A percentile compares a stretch with the other conserved stretches of the same genome.
Conservation (phyloP, 2,329 filamentous ascomycete species). For the Tolypocladium pustulatum region DNA sequence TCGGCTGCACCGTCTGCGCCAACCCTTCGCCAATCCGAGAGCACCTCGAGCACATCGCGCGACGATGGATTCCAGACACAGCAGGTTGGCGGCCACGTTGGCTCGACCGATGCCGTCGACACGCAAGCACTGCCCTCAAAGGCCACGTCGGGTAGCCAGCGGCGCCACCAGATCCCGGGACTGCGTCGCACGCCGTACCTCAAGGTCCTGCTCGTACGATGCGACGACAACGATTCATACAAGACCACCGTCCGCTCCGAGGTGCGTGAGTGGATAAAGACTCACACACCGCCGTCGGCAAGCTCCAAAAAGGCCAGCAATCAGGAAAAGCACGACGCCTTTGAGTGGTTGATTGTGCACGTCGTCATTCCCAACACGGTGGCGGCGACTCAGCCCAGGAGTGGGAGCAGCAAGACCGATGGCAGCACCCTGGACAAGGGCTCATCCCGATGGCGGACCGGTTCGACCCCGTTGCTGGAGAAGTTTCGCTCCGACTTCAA, state of each 20-base stretch:
- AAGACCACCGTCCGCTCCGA: slow-evolving; percentile 68
- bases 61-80: slow-evolving; percentile 56
- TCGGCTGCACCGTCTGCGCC: slow-evolving; percentile 20
- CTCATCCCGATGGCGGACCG: slow-evolving; percentile 65
- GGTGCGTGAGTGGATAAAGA: slow-evolving; percentile 85
- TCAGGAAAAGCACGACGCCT: slow-evolving; percentile 91
- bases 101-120: slow-evolving; percentile 28
- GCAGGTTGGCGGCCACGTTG: slow-evolving; percentile 29
- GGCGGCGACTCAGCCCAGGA: slow-evolving; percentile 67
- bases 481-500: slow-evolving; percentile 90
- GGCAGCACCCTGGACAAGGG: slow-evolving; percentile 55
- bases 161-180: slow-evolving; percentile 91
- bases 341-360: slow-evolving; percentile 90
- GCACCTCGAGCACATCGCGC: slow-evolving; percentile 19
- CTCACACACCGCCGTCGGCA: slow-evolving; percentile 50
- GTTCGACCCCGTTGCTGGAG: slow-evolving; percentile 75
- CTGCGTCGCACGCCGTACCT: slow-evolving; percentile 87
- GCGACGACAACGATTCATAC: slow-evolving; percentile 93
- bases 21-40: slow-evolving; percentile 18
- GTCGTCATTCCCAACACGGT: slow-evolving; percentile 81
- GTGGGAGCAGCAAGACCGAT: slow-evolving; percentile 40
- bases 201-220: slow-evolving; percentile 79
- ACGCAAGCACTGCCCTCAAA: slow-evolving; percentile 19
- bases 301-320: slow-evolving; percentile 47
- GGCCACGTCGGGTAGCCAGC: slow-evolving; percentile 26